Base-by-base conservation (phyloP, 2,329 filamentous ascomycete species). In the Coniochaeta prunicola region DNA sequence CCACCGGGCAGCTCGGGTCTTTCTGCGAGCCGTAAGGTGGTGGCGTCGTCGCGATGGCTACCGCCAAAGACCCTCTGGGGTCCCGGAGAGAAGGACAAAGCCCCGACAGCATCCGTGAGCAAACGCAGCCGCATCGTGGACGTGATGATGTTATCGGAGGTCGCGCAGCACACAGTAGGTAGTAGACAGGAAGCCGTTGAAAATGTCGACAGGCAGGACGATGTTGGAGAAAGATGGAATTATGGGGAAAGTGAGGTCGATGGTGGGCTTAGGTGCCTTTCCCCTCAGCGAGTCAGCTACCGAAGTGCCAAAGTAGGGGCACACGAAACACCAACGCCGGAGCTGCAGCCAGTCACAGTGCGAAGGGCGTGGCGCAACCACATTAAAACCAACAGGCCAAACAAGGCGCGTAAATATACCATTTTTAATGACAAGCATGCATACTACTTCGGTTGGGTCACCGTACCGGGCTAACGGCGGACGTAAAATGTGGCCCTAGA, bases 1-100 rank as follows among this genome's bases (percentile, higher is more conserved):
- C 58, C 59, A 24, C 59, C 59, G 8, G 60, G 60, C 36, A 58
- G 53, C 12, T 58, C 58, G 31, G 36, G 31, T 56, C 45, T 42
- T 55, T 56, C 53, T 55, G 28, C 53, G 9, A 55, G 53, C 53
- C 26, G 53, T 9, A 10, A 31, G 31, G 26, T 34, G 53, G 53
- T 9, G 31, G 28, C 53, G 12, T 55, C 53, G 28, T 34, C 17
- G 30, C 17, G 7, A 34, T 55, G 53, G 31, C 26, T 9, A 31
- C 53, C 26, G 53, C 53, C 31, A 5, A 55, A 34, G 26, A 34
- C 7, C 19, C 36, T 55, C 24, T 55, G 53, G 53, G 17, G 53
- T 31, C 53, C 9, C 53, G 53, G 53, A 55, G 31, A 55, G 26
- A 31, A 36, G 31, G 53, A 55, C 24, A 31, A 55, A 17, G 31